Evolutionary conservation across 129 eudicot genomes (phyloP).

Genomic region (Daucus carota): DNA sequence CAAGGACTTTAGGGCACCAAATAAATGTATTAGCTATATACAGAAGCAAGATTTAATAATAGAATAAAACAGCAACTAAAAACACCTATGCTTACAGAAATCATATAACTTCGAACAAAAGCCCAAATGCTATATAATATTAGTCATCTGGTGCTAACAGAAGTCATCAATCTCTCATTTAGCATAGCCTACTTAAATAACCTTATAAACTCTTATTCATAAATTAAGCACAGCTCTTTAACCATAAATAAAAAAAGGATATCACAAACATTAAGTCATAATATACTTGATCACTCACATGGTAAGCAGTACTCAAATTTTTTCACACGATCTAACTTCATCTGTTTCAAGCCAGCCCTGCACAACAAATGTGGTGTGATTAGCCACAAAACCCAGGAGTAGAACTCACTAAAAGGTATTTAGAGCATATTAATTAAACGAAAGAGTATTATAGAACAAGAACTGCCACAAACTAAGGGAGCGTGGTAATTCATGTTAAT

Average conservation of each 20-base stretch:
- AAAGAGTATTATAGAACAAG: background rate
- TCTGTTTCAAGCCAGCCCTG: slow-evolving; percentile 71
- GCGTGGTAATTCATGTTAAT: background rate
- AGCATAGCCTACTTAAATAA: background rate
- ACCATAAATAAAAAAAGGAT: background rate
- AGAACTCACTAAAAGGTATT: background rate
- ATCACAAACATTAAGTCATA: background rate
- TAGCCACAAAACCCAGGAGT: background rate
- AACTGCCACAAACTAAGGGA: background rate
- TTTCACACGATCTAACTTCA: slow-evolving; percentile 74
- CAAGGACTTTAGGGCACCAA: background rate
- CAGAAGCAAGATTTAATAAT: too few relatives aligned
- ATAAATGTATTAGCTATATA: too few relatives aligned
- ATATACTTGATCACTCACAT: slow-evolving; percentile 40
- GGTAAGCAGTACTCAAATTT: slow-evolving; percentile 90
- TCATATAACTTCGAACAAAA: too few relatives aligned
- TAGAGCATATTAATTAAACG: background rate
- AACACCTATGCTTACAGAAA: too few relatives aligned
- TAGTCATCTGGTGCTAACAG: background rate
- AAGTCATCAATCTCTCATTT: background rate
- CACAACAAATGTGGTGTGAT: slow-evolving; percentile 2
- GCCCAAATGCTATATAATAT: background rate
- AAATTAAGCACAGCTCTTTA: background rate
- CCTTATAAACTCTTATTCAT: background rate
- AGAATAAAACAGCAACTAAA: too few relatives aligned